A percentile compares a stretch with the other conserved stretches of the same genome.
These are phyloP conservation scores for Ceriops tagal DNA, from an alignment of 345 rosid genomes.

Conservation along the genomic window DNA sequence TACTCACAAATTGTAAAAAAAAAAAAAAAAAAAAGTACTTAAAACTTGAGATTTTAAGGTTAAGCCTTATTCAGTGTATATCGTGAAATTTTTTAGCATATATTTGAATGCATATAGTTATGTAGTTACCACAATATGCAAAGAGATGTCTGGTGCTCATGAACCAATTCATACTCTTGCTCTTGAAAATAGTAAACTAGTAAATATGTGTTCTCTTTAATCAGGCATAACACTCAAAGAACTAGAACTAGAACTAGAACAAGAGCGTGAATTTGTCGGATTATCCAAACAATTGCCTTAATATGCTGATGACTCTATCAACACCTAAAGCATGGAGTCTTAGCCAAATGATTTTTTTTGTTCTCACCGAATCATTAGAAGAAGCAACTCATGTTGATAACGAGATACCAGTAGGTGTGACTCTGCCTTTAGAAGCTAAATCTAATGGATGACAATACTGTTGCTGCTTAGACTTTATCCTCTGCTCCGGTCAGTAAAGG, in stretches of 20 bases:
- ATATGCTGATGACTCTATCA: no score
- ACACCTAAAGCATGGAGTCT: no score
- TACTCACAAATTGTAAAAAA: conserved; percentile 59
- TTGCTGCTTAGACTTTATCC: no score
- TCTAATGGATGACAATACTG: no score
- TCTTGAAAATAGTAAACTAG: conserved; percentile 48
- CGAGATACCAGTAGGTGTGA: conserved; percentile 36
- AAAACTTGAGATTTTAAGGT: conserved; percentile 58
- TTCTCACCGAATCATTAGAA: no score
- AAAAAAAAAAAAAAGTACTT: no score
- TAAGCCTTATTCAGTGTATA: conserved; percentile 52
- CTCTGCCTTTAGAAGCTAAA: conserved; percentile 35
- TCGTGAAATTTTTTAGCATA: conserved; percentile 49
- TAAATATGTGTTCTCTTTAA: conserved; percentile 8
- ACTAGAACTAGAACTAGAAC: no score
- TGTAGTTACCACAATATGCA: conserved; percentile 62
- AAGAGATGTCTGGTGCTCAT: conserved; percentile 37
- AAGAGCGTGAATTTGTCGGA: no score
- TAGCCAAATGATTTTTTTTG: no score
- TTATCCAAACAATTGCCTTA: no score
- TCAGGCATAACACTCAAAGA: no score
- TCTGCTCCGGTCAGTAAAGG: conserved; percentile 33
- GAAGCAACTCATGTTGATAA: conserved; percentile 17
- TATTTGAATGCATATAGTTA: conserved; percentile 55
- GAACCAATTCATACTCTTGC: conserved; percentile 35